Evolutionary conservation across 768 basidiomycete genomes (phyloP), one percentile per base, ranked within the genome.

Genomic region (Lepiota venenata): DNA sequence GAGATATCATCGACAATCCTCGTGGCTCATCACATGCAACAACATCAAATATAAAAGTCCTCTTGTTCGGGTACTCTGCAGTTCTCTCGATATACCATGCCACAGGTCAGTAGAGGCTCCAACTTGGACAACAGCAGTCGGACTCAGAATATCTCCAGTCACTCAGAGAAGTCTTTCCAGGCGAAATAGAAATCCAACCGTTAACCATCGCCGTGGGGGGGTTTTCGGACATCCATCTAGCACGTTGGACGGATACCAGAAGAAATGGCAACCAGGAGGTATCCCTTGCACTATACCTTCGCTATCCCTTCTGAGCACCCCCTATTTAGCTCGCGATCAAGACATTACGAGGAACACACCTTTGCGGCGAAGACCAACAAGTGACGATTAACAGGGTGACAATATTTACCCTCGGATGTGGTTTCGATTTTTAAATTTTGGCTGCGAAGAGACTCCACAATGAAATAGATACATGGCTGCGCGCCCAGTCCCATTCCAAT

Each of bases 271-370:
- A 22, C 15, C 29, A 43, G 18, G 9, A 43, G 50, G 50, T 52
- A 14, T 12, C 16, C 11, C n/a, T 15, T n/a, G 6, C 20, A 9
- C 32, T 9, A 15, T 9, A n/a, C n/a, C n/a, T 3, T 3, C 9
- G 12, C 12, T 35, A n/a, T 10, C 29, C 16, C 29, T 18, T 20
- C n/a, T 45, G 14, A 47, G 27, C n/a, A 18, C 29, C 27, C 8
- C 1, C 20, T 29, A n/a, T 36, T 12, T 8, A 52, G 50, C 50
- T 52, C 43, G 40, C 50, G 18, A 18, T 52, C 18, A 52, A 52
- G 16, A n/a, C n/a, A 32, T 52, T 52, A 14, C 50, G 50, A 2
- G 8, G 22, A 5, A 20, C 41, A 6, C 21, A 16, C 22, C 42
- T 6, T 14, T 7, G n/a, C 4, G 12, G 16, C 14, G 20, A 43